Conservation (phyloP, 2,329 filamentous ascomycete species). For the Lachnellula cervina region DNA sequence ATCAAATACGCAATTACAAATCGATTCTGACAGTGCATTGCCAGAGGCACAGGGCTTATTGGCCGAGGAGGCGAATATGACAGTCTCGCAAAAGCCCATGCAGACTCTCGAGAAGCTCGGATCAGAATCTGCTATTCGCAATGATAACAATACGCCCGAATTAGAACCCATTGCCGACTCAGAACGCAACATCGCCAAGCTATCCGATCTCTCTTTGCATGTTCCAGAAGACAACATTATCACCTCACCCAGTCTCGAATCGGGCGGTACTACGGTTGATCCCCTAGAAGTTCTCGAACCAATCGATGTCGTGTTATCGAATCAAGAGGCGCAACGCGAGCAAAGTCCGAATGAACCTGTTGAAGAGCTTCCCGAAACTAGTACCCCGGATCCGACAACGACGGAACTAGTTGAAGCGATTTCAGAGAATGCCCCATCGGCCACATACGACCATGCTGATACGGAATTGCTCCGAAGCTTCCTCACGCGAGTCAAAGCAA, state of each 20-base stretch:
- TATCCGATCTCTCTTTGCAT: not conserved
- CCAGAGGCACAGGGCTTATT: too few species aligned
- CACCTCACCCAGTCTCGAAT: not conserved
- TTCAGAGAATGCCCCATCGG: slow-evolving; percentile 9
- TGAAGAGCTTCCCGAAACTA: slow-evolving; percentile 7
- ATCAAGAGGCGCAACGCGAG: not conserved
- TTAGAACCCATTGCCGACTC: too few species aligned
- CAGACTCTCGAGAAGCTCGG: too few species aligned
- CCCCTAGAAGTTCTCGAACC: slow-evolving; percentile 13
- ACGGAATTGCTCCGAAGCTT: slow-evolving; percentile 35
- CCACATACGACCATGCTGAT: slow-evolving; percentile 28
- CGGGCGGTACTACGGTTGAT: slow-evolving; percentile 8
- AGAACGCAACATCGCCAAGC: too few species aligned
- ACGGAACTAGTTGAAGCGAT: slow-evolving; percentile 10
- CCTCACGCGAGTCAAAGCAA: slow-evolving; percentile 32
- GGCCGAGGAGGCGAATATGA: too few species aligned
- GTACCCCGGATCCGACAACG: slow-evolving; percentile 10
- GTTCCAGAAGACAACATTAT: not conserved
- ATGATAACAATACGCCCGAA: too few species aligned
- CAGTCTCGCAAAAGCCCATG: too few species aligned
- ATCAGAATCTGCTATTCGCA: too few species aligned
- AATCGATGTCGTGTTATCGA: not conserved
- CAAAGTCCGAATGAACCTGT: slow-evolving; percentile 4
- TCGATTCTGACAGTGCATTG: too few species aligned
- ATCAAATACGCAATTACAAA: too few species aligned